These are phyloP conservation scores for Daldinia bambusicola DNA, from an alignment of 495 filamentous ascomycete genomes.

Conservation along the genomic window DNA sequence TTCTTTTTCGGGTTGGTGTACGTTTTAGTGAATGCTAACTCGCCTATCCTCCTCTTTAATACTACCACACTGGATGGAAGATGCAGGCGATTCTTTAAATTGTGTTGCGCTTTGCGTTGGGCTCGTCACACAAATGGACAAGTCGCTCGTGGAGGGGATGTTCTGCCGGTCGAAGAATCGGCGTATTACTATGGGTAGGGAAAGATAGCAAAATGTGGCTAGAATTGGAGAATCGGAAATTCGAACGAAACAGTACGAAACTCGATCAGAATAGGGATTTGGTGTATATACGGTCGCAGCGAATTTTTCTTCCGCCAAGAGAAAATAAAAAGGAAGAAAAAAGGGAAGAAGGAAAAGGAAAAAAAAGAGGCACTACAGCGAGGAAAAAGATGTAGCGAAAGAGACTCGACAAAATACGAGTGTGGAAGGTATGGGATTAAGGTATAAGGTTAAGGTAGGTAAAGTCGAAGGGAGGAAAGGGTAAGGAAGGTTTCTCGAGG, in stretches of 20 bases:
- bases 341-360: constrained; percentile 34
- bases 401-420: constrained; percentile 37
- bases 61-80: constrained; percentile 28
- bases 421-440: constrained; percentile 41
- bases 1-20: constrained; percentile 24
- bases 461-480: constrained; percentile 41
- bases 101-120: constrained; percentile 24
- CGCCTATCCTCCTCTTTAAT: constrained; percentile 20
- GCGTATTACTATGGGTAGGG: constrained; percentile 42
- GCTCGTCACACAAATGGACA: constrained; percentile 36
- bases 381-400: constrained; percentile 35
- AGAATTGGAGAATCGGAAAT: constrained; percentile 32
- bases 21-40: constrained; percentile 29
- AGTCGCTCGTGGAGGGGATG: constrained; percentile 24
- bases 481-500: constrained; percentile 45
- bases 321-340: constrained; percentile 45
- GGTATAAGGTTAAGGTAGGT: constrained; percentile 32
- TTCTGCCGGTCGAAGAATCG: constrained; percentile 35
- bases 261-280: constrained; percentile 22
- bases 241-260: constrained; percentile 36
- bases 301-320: constrained; percentile 20
- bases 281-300: constrained; percentile 35
- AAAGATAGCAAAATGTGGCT: constrained; percentile 42
- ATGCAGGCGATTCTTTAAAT: constrained; percentile 23
- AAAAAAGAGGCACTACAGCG: constrained; percentile 32